Percentiles rank a stretch among this genome's conserved stretches.
Conservation (phyloP, 495 filamentous ascomycete species). For the Aspergillus indologenus region DNA sequence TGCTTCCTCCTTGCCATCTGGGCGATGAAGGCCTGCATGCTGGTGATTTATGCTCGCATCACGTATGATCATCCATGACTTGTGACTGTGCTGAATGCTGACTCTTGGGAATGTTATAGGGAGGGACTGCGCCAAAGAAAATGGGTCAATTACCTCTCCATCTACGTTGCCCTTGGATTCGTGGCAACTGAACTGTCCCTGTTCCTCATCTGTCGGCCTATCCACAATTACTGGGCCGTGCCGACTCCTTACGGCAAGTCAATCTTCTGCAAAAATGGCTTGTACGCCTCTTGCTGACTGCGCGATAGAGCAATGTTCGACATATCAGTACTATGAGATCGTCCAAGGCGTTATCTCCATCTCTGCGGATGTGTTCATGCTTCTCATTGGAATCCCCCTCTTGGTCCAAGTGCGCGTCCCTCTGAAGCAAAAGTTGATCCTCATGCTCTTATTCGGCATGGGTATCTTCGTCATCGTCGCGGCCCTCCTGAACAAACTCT, state of each 20-base stretch:
- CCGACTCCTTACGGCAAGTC: constrained; percentile 35
- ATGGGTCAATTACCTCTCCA: constrained; percentile 44
- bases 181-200: constrained; percentile 60
- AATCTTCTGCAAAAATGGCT: background rate
- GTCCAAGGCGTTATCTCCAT: constrained; percentile 57
- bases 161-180: constrained; percentile 57
- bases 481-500: constrained; percentile 63
- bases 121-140: constrained; percentile 38
- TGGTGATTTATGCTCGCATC: constrained; percentile 53
- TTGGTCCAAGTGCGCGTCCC: constrained; percentile 57
- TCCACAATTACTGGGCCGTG: constrained; percentile 60
- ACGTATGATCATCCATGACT: constrained; percentile 34
- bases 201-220: constrained; percentile 60
- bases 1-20: constrained; percentile 50
- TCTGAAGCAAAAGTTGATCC: constrained; percentile 53
- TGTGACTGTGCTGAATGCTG: constrained; percentile 8
- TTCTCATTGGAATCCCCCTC: constrained; percentile 60
- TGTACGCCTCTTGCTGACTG: constrained; percentile 6
- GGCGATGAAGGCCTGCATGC: constrained; percentile 52
- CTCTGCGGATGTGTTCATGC: constrained; percentile 63
- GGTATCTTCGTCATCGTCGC: constrained; percentile 67
- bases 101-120: constrained; percentile 18
- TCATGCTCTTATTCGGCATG: constrained; percentile 51
- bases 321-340: constrained; percentile 52
- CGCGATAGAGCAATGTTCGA: constrained; percentile 44